Evolutionary conservation across 768 basidiomycete genomes (phyloP).

Genomic region (Lentinula detonsa): DNA sequence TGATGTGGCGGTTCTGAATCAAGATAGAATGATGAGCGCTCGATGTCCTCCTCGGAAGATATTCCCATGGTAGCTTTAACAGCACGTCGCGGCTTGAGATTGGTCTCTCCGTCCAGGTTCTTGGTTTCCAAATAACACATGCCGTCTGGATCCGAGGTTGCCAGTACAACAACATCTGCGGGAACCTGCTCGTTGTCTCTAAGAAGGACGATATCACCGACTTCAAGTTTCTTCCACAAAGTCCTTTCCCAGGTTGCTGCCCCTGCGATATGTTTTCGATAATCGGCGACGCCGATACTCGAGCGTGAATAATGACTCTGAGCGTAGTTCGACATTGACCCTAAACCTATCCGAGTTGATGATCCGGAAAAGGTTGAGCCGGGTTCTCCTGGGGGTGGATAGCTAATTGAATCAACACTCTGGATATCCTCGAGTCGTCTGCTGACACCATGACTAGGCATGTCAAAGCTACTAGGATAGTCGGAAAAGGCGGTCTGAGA

Average conservation of each 20-base stretch:
- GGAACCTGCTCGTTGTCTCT: slow-evolving; percentile 95
- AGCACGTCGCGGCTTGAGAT: slow-evolving; percentile 82
- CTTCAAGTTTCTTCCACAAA: slow-evolving; percentile 97
- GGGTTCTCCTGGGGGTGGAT: slow-evolving; percentile 44
- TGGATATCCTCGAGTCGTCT: slow-evolving; percentile 61
- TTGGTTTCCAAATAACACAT: slow-evolving; percentile 97
- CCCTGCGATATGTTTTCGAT: slow-evolving; percentile 59
- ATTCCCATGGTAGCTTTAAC: slow-evolving; percentile 72
- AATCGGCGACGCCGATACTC: slow-evolving; percentile 76
- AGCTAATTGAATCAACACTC: slow-evolving; percentile 60
- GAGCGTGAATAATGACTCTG: slow-evolving; percentile 52
- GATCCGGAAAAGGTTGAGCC: slow-evolving; percentile 32
- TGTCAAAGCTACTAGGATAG: slow-evolving; percentile 34
- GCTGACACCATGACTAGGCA: slow-evolving; percentile 34
- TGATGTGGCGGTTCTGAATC: slow-evolving; percentile 93
- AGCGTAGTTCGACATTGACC: slow-evolving; percentile 31
- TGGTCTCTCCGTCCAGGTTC: slow-evolving; percentile 97
- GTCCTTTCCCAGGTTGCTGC: slow-evolving; percentile 90
- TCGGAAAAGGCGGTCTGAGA: slow-evolving; percentile 7
- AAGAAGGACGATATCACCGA: slow-evolving; percentile 90
- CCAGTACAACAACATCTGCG: slow-evolving; percentile 89
- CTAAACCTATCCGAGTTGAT: slow-evolving; percentile 27
- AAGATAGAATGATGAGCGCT: slow-evolving; percentile 79
- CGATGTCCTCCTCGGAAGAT: slow-evolving; percentile 82
- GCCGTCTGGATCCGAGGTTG: slow-evolving; percentile 87